Evolutionary conservation across 331 rosid species (phyloP), one percentile per base, ranked within the genome.

Genomic region (Stylosanthes scabra): DNA sequence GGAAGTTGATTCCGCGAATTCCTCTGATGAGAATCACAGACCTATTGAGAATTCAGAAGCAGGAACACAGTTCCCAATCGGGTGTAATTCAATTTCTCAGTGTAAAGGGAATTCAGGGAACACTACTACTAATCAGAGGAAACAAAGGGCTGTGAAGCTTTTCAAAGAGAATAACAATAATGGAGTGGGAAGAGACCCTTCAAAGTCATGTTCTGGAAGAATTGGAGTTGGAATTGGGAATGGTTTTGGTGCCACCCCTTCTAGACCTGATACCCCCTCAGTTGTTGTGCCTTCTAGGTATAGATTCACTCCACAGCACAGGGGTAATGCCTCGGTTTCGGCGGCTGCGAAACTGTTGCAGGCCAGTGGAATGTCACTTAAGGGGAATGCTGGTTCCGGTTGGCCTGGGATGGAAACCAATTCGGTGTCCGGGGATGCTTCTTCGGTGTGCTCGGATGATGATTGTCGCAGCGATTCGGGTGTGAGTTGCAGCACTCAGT

Each of bases 211-310:
- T 58, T 74, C 83, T 3, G 78, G 82, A 2, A 85, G 83, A 78
- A 71, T 56, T 15, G 81, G 84, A 78, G 66, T 55, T 15, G 81
- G 84, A 10, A 65, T 64, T 57, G 80, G 76, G 6, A 16, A 28
- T 8, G 54, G 8, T 52, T 28, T 8, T 59, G 61, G 68, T 16
- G 15, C 76, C 27, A 72, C 96, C 3, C 89, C 88, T 34, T 68
- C 87, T 1, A 79, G 93, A 66, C 92, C 95, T 11, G 96, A 90
- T 57, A 87, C 96, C 7, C 96, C 93, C 31, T 71, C 84, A 14
- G 16, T 76, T 66, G 70, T 72, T 12, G 75, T 88, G 0, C 56
- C 89, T 12, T 86, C 91, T 2, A 88, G 97, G 77, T 78, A 63
- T 60, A 85, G 91, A 51, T 76, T 77, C 41, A 67, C 64, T 13